Percentiles rank a stretch among this genome's conserved stretches.
phyloP scores from a whole-genome alignment of 2,329 filamentous ascomycete species.

The Xylariales sp. region DNA sequence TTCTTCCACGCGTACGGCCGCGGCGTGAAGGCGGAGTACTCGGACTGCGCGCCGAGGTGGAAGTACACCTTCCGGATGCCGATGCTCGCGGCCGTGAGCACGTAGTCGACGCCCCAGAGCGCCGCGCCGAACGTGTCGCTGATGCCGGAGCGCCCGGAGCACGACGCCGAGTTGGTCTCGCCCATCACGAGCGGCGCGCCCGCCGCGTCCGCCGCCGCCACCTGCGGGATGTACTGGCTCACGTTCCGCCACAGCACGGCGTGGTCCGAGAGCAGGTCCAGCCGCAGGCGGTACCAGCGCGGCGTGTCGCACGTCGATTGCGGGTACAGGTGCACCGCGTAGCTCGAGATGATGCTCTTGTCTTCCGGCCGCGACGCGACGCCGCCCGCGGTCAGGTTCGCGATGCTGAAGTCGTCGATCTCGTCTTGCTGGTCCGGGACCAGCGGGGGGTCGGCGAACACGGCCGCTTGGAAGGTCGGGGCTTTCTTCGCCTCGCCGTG shows the following conservation, averaged over 20 bases:
- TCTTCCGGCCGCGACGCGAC: constrained; percentile 46
- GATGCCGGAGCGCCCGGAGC: constrained; percentile 55
- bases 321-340: constrained; percentile 53
- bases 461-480: constrained; percentile 40
- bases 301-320: constrained; percentile 52
- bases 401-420: constrained; percentile 52
- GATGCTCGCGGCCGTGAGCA: constrained; percentile 51
- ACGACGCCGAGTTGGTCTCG: constrained; percentile 60
- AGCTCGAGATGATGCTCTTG: constrained; percentile 50
- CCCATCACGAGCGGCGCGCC: constrained; percentile 57
- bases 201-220: constrained; percentile 50
- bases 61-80: constrained; percentile 56
- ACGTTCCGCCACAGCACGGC: constrained; percentile 52
- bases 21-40: constrained; percentile 50
- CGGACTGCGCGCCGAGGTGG: constrained; percentile 55
- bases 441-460: constrained; percentile 52
- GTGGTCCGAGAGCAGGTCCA: constrained; percentile 51
- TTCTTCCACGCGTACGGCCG: constrained; percentile 47
- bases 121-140: constrained; percentile 61
- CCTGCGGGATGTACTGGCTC: constrained; percentile 50
- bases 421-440: constrained; percentile 54
- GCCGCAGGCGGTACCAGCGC: constrained; percentile 50
- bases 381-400: constrained; percentile 47
- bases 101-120: constrained; percentile 62
- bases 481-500: no score